phyloP scores from a whole-genome alignment of 177 flowering plant species.

The Vitis hybrid region DNA sequence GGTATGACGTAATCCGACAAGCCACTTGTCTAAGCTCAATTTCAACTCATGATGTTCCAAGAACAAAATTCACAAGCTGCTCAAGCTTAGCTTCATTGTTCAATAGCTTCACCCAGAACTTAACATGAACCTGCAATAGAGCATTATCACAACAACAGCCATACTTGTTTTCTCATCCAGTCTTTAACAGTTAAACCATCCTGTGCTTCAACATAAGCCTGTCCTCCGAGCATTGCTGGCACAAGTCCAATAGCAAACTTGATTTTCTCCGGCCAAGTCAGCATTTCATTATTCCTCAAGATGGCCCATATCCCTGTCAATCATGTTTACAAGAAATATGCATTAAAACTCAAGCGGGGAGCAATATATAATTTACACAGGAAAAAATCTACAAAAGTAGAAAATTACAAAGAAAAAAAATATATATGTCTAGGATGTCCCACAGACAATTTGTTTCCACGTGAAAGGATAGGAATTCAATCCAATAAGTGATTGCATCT shows the following conservation, averaged over 20 bases:
- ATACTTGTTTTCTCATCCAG: conserved; percentile 80
- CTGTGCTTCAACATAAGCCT: conserved; percentile 82
- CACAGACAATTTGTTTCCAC: background rate
- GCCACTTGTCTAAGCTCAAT: no score
- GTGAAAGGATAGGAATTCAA: no score
- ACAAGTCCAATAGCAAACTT: conserved; percentile 76
- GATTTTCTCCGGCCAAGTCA: conserved; percentile 77
- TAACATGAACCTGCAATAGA: background rate
- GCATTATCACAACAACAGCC: conserved; percentile 3
- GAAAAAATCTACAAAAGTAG: no score
- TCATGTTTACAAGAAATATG: conserved; percentile 6
- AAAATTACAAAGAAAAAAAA: no score
- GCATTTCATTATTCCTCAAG: conserved; percentile 76
- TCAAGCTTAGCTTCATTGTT: no score
- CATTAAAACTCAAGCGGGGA: background rate
- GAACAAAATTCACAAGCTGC: no score
- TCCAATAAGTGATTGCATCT: no score
- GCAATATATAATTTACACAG: background rate
- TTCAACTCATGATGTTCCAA: no score
- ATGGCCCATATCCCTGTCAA: conserved; percentile 75
- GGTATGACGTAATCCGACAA: no score
- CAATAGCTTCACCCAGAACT: no score
- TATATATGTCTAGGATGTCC: background rate
- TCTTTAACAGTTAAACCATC: conserved; percentile 72
- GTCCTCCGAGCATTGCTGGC: conserved; percentile 81